Conservation (phyloP, 306 rosid species). For the Citrullus colocynthis region DNA sequence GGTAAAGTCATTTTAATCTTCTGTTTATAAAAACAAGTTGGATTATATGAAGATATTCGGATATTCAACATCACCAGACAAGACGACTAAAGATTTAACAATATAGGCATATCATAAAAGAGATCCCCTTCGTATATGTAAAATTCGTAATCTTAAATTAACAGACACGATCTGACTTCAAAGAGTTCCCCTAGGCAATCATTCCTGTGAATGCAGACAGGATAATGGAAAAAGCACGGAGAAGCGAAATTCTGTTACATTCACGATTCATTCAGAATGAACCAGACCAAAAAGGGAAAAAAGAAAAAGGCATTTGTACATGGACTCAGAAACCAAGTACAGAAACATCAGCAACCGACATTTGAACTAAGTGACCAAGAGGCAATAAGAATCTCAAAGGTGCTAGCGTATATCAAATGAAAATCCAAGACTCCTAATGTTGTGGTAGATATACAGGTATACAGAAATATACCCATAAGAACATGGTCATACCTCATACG, state of each 20-base stretch:
- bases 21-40: background rate
- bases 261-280: background rate
- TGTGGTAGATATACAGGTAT: background rate
- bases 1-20: background rate
- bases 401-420: background rate
- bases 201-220: too few relatives aligned
- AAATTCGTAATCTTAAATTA: too few relatives aligned
- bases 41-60: background rate
- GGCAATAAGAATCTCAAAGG: background rate
- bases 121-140: too few relatives aligned
- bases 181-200: background rate
- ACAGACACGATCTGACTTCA: background rate
- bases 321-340: background rate
- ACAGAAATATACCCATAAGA: background rate
- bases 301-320: background rate
- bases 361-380: background rate
- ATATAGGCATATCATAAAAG: background rate
- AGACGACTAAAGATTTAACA: background rate
- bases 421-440: background rate
- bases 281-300: background rate
- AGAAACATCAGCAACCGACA: background rate
- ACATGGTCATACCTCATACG: slow-evolving; percentile 37
- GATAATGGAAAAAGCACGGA: too few relatives aligned
- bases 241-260: background rate
- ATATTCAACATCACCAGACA: background rate